Evolutionary conservation across 164 flowering plant genomes (phyloP).

Genomic region (Platanus orientalis): DNA sequence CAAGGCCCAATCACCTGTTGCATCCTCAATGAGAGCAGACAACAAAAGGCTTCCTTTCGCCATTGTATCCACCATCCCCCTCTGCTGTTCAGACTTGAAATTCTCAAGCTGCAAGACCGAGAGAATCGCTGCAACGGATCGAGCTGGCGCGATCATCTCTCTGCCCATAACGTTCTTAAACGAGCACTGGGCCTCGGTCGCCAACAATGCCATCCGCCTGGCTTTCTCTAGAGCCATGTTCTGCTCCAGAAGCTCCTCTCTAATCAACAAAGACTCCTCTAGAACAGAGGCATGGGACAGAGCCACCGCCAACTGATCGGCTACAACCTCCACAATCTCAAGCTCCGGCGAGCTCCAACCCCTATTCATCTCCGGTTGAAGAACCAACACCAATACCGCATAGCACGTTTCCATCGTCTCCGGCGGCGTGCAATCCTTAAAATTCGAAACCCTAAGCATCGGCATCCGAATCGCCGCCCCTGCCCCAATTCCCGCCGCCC

Average conservation of each 20-base stretch:
- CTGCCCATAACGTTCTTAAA: constrained; percentile 59
- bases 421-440: constrained; percentile 25
- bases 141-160: constrained; percentile 55
- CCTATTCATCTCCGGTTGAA: constrained; percentile 15
- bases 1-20: constrained; percentile 25
- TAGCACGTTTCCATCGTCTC: constrained; percentile 19
- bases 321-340: constrained; percentile 28
- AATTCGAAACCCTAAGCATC: constrained; percentile 26
- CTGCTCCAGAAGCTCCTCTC: constrained; percentile 48
- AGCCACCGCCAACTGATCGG: constrained; percentile 56
- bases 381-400: constrained; percentile 30
- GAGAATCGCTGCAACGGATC: constrained; percentile 46
- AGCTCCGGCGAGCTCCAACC: constrained; percentile 22
- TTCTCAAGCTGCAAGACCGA: constrained; percentile 43
- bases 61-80: constrained; percentile 45
- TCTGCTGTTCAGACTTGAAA: constrained; percentile 28
- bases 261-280: constrained; percentile 54
- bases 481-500: constrained; percentile 7
- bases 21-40: constrained; percentile 52
- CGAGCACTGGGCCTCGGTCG: constrained; percentile 47
- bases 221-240: constrained; percentile 51
- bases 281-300: constrained; percentile 68
- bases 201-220: constrained; percentile 46
- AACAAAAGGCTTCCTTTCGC: constrained; percentile 41
- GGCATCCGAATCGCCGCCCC: constrained; percentile 28